phyloP scores from a whole-genome alignment of 2,329 filamentous ascomycete genomes.

The Helotiales sp. region DNA sequence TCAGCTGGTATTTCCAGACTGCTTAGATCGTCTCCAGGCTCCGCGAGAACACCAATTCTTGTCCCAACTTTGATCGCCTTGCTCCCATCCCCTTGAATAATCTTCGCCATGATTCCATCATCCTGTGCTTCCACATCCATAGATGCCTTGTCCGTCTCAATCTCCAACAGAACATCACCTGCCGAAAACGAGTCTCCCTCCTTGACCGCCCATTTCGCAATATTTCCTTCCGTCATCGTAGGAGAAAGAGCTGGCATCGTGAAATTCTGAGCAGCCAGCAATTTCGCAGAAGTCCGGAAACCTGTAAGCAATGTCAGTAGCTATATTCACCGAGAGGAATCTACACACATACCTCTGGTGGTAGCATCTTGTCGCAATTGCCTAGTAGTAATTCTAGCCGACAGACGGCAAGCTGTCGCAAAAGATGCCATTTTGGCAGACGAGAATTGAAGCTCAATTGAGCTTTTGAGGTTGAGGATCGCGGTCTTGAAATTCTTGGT shows the following conservation, averaged over 20 bases:
- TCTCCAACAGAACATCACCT: slow-evolving; percentile 86
- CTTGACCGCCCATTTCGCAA: slow-evolving; percentile 81
- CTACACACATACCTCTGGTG: slow-evolving; percentile 54
- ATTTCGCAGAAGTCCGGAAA: slow-evolving; percentile 61
- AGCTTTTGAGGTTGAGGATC: slow-evolving; percentile 22
- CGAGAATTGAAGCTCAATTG: slow-evolving; percentile 31
- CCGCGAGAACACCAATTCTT: slow-evolving; percentile 81
- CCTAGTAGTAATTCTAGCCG: slow-evolving; percentile 57
- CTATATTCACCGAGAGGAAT: slow-evolving; percentile 9
- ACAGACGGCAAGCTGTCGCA: slow-evolving; percentile 62
- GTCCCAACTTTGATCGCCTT: slow-evolving; percentile 77
- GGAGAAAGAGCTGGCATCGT: slow-evolving; percentile 89
- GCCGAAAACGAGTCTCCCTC: slow-evolving; percentile 81
- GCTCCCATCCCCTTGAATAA: slow-evolving; percentile 69
- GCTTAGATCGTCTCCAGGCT: slow-evolving; percentile 76
- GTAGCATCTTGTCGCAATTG: slow-evolving; percentile 54
- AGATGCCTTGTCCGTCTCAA: slow-evolving; percentile 91
- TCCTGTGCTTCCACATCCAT: slow-evolving; percentile 96
- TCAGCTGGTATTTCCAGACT: slow-evolving; percentile 75
- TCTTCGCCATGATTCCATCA: slow-evolving; percentile 83
- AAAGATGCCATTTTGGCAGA: slow-evolving; percentile 63
- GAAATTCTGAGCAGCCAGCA: slow-evolving; percentile 79
- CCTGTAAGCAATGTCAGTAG: slow-evolving; percentile 44
- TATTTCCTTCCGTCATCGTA: slow-evolving; percentile 93
- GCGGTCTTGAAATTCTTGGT: slow-evolving; percentile 19